Base-by-base conservation (phyloP, 331 rosid genomes). In the Rosa hybrid region DNA sequence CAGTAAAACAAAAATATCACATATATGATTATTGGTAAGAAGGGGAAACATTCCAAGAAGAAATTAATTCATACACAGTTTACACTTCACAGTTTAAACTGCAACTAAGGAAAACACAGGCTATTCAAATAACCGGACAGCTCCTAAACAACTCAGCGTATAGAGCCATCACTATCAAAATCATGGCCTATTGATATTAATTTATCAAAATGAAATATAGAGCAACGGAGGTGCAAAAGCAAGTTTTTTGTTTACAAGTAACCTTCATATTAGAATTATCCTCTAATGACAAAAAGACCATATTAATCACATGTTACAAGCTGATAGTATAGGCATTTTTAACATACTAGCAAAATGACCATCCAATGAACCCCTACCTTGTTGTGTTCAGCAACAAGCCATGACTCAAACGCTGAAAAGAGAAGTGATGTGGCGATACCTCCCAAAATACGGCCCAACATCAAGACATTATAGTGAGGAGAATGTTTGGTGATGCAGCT, bases 321-420 rank as follows among this genome's bases (percentile, higher is more conserved):
- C 49, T 16, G 23, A 38, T 16, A 67, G 25, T 39, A 16, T 13
- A 64, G 11, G 5, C n/a, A 64, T 64, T 64, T 14, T 13, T 60
- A 16, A 4, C 46, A 18, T 11, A 27, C 69, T 25, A 63, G 42
- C 5, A 30, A 63, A 63, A 14, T 27, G 42, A 30, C n/a, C 70
- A 51, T 34, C 39, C 25, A 39, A 10, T 3, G 39, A 41, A 10
- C 60, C 78, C 80, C 90, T 90, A 92, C 99, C 99, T 96, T 96
- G 90, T 92, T 92, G 87, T 96, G 98, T 77, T 96, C 99, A 72
- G 99, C 99, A 82, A 96, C 98, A 80, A 96, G 99, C 99, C 99
- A 96, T 1, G 99, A 96, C 77, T 96, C 98, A 70, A 96, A 96
- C 57, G 99, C 90, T 81, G 99, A 96, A 89, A 96, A 96, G 62